A percentile compares a stretch with the other conserved stretches of the same genome.
Conservation (phyloP, 257 asterid genomes). For the Thymus mandschuricus region DNA sequence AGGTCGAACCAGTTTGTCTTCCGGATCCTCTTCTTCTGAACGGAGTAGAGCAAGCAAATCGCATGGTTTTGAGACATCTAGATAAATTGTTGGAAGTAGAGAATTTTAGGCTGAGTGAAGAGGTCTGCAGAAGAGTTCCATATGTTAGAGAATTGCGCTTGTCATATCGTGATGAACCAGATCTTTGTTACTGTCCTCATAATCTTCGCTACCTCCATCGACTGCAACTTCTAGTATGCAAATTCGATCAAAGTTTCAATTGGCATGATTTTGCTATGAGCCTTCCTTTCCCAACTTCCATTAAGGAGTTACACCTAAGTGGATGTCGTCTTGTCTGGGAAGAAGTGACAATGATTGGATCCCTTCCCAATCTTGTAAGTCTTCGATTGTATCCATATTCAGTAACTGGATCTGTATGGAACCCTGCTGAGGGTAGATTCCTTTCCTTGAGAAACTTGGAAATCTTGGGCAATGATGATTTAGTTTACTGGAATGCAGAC, state of each 20-base stretch:
- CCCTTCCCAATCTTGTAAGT: neutral
- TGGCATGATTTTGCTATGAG: neutral
- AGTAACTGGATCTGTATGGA: neutral
- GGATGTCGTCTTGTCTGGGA: neutral
- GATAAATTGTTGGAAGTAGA: neutral
- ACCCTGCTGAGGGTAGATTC: neutral
- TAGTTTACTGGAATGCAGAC: neutral
- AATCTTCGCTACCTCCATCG: neutral
- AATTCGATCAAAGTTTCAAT: neutral
- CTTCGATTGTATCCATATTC: neutral
- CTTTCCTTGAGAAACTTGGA: neutral
- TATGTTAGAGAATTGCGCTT: too few species aligned
- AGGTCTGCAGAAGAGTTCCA: too few species aligned
- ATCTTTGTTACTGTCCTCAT: neutral
- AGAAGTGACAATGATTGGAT: neutral
- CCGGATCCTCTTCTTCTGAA: slow-evolving; percentile 2
- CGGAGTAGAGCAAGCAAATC: neutral
- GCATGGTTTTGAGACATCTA: slow-evolving; percentile 5
- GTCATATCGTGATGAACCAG: neutral
- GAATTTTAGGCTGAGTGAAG: too few species aligned
- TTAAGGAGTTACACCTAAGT: neutral
- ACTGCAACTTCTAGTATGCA: neutral
- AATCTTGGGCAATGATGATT: neutral
- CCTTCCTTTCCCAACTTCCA: neutral
- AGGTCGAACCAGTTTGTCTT: neutral